Base-by-base conservation (phyloP, 495 filamentous ascomycete genomes). In the Aspergillus mulundensis region DNA sequence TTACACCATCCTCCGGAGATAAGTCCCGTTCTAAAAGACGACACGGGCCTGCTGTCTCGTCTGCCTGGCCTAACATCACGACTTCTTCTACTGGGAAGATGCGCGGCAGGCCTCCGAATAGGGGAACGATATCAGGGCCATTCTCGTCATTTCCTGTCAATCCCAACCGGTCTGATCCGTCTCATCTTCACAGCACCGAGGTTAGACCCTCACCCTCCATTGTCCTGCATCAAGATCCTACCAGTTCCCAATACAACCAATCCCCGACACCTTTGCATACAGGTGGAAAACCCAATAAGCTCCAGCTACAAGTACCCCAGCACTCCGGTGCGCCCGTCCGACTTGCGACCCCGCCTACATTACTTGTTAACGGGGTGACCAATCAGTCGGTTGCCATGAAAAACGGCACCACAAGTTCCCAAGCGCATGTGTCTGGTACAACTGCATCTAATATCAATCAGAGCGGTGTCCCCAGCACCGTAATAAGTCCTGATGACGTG, bases 31-130 rank as follows among this genome's bases (percentile, higher is more conserved):
- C 80, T 11, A 79, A 85, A 23, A 77, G 89, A 46, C 83, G 91
- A n/a, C 91, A 96, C 66, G 93, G 93, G 0, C 91, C 94, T 0
- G 90, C 89, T 1, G 92, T 98, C 1, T 98, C 94, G 7, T 96
- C 93, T 21, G 94, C 94, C 12, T 98, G 94, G 94, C 83, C 89
- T 18, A 88, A 81, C 50, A 84, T 81, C 42, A 84, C 81, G 5
- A 80, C 81, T 25, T 77, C 83, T 20, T 73, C 84, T 2, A 83
- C 77, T 8, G 90, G 90, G 5, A 95, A 94, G 56, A 71, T 90
- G 15, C 77, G 94, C 42, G 94, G 94, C 10, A 76, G 94, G 55
- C 94, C 94, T 51, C 91, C 93, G 3, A 90, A 84, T 58, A 90
- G 88, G 66, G 84, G 89, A 18, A 83, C 81, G 15, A 77, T 87